These are phyloP conservation scores for Trypanosoma boissoni DNA, from an alignment of 208 protist genomes.

Conservation along the genomic window DNA sequence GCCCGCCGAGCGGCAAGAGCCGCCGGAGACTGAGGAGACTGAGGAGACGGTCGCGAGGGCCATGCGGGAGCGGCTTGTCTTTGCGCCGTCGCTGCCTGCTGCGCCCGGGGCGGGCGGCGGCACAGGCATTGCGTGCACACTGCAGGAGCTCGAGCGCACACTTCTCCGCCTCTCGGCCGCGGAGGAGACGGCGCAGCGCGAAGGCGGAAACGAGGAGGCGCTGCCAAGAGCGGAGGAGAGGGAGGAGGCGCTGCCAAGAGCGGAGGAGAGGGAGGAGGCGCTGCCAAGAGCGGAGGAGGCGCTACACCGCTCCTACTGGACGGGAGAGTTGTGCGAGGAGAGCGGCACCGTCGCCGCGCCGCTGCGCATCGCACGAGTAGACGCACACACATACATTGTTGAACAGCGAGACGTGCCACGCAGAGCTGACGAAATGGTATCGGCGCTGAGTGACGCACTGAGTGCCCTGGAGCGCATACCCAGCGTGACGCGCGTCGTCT, in stretches of 20 bases:
- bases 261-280: not conserved
- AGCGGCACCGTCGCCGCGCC: too few relatives aligned
- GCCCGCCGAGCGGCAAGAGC: too few relatives aligned
- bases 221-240: too few relatives aligned
- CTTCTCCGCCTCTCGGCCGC: constrained; percentile 38
- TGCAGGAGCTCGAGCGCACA: constrained; percentile 73
- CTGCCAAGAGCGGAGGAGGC: not conserved
- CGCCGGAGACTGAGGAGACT: too few relatives aligned
- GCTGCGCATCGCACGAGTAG: not conserved
- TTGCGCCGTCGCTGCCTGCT: not conserved
- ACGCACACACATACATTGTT: not conserved
- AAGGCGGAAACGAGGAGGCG: not conserved
- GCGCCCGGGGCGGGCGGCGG: not conserved
- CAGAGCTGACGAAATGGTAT: not conserved
- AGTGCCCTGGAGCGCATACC: not conserved
- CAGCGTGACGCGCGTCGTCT: constrained; percentile 5
- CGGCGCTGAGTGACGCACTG: not conserved
- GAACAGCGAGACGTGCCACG: not conserved
- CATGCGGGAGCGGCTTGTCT: too few relatives aligned
- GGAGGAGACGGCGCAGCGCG: not conserved
- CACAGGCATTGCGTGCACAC: constrained; percentile 63
- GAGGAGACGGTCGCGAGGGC: too few relatives aligned
- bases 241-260: not conserved
- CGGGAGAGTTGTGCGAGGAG: not conserved
- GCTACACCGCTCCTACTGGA: not conserved